Conservation (phyloP, 2,329 filamentous ascomycete species). For the Botrytis fragariae region DNA sequence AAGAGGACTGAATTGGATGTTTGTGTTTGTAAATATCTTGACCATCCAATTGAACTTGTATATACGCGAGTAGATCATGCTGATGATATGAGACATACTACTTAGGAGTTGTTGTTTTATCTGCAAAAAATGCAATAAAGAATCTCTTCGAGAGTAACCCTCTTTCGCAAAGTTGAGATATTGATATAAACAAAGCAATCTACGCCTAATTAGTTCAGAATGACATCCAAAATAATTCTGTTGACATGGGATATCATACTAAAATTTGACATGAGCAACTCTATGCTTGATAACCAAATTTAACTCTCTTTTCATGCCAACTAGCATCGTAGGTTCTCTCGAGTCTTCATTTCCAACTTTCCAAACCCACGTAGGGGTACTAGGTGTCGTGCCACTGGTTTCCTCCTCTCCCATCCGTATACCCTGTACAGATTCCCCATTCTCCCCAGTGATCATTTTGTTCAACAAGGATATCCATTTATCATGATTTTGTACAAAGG, state of each 20-base stretch:
- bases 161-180: too few relatives aligned
- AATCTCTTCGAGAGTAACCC: too few relatives aligned
- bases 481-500: not conserved
- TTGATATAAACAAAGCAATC: accelerated
- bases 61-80: not conserved
- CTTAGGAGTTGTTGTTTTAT: not conserved
- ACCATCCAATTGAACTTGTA: not conserved
- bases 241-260: not conserved
- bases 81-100: not conserved
- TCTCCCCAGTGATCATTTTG: not conserved
- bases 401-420: too few relatives aligned
- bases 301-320: not conserved
- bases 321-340: not conserved
- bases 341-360: not conserved
- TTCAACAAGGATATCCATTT: not conserved
- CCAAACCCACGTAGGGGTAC: not conserved
- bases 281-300: not conserved
- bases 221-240: not conserved
- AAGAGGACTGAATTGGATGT: not conserved
- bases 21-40: not conserved
- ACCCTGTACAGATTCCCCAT: not conserved
- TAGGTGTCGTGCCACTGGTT: accelerated
- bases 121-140: too few relatives aligned
- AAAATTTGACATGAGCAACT: not conserved
- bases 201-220: not conserved